Evolutionary conservation across 441 rosid genomes (phyloP).

Genomic region (Theobroma grandiflorum): DNA sequence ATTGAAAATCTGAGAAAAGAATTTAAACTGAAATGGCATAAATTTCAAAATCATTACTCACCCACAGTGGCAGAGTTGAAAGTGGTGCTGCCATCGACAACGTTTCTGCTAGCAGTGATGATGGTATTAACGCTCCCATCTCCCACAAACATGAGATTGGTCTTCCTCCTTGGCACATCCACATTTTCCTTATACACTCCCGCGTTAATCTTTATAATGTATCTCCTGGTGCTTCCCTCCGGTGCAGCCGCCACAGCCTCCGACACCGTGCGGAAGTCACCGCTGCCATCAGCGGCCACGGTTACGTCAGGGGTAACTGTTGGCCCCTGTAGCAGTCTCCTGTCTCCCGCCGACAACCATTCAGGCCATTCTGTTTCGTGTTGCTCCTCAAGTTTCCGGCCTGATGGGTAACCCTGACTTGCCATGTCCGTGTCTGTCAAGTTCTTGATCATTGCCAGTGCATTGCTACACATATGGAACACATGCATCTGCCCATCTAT

Average conservation of each 20-base stretch:
- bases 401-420: constrained; percentile 17
- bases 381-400: constrained; percentile 42
- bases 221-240: constrained; percentile 50
- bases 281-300: constrained; percentile 69
- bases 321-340: constrained; percentile 59
- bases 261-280: constrained; percentile 49
- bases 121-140: constrained; percentile 59
- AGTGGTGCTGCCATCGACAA: constrained; percentile 72
- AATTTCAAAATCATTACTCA: constrained; percentile 29
- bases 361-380: constrained; percentile 49
- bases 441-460: constrained; percentile 60
- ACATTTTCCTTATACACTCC: constrained; percentile 67
- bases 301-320: constrained; percentile 49
- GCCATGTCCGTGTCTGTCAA: constrained; percentile 51
- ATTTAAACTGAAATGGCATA: not conserved
- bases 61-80: constrained; percentile 71
- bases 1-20: not conserved
- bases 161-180: constrained; percentile 56
- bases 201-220: constrained; percentile 62
- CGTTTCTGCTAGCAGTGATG: constrained; percentile 60
- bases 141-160: constrained; percentile 64
- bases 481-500: constrained; percentile 43
- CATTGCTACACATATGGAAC: constrained; percentile 51
- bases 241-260: constrained; percentile 71
- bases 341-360: constrained; percentile 64